Evolutionary conservation across 805 yeast genomes (phyloP).

Genomic region (Pichia cephalocereana): DNA sequence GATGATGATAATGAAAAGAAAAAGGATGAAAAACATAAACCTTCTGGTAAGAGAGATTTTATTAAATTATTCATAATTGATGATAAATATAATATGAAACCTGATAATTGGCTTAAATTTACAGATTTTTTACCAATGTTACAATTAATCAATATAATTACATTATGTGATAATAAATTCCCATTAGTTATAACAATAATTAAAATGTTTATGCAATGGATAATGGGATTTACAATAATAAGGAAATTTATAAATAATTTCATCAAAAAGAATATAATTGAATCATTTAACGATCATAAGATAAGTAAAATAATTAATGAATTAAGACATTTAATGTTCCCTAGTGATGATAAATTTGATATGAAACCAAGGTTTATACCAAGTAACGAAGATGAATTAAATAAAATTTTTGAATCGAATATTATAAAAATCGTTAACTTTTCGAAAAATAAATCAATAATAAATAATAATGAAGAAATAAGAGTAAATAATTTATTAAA

Average conservation of each 20-base stretch:
- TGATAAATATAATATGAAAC: neutral
- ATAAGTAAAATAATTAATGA: constrained; percentile 9
- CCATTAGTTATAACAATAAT: constrained; percentile 5
- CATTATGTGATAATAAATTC: constrained; percentile 1
- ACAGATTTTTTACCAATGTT: constrained; percentile 9
- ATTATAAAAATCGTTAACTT: constrained; percentile 4
- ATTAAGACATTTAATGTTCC: constrained; percentile 23
- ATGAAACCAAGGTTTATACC: constrained; percentile 25
- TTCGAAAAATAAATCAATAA: neutral
- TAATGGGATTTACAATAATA: neutral
- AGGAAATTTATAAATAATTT: constrained; percentile 14
- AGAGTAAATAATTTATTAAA: neutral
- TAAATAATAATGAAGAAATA: neutral
- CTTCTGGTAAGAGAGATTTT: neutral
- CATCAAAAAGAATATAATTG: constrained; percentile 18
- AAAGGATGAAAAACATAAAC: neutral
- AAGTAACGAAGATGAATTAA: constrained; percentile 19
- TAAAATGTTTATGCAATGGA: neutral
- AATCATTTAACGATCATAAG: constrained; percentile 16
- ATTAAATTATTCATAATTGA: constrained; percentile 1
- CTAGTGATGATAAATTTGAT: constrained; percentile 20
- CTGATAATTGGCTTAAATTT: neutral
- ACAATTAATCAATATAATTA: neutral
- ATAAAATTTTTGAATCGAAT: constrained; percentile 10
- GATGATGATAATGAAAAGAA: neutral